Evolutionary conservation across 345 rosid species (phyloP), one percentile per base, ranked within the genome.

Genomic region (Heritiera littoralis): DNA sequence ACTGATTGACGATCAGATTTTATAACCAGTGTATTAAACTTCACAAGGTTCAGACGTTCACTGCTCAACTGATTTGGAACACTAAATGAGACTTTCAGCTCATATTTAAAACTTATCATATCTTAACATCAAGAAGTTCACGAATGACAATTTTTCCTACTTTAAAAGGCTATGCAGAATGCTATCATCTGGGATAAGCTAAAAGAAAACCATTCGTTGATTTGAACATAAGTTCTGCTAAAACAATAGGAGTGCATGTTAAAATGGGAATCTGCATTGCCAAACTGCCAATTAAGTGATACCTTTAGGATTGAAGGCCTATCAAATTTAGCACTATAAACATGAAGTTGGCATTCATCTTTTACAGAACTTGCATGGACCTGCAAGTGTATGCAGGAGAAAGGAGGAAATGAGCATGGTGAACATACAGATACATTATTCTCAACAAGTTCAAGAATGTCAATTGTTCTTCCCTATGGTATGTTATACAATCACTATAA

Each of bases 251-350:
- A n/a, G 38, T n/a, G 55, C 55, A 46, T 11, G 1, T 20, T 9
- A 17, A n/a, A 41, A 43, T 11, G 23, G 6, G 72, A 76, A 48
- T 30, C 46, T 3, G 4, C 60, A 32, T 1, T 8, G 56, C 61
- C 45, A 51, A 71, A 30, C 40, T 23, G 60, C 13, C n/a, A 72
- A 69, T 28, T 69, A 79, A 63, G 72, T 0, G 59, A 63, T 80
- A 85, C 87, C 90, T 83, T 83, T 13, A 81, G 82, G 80, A 79
- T 83, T 18, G 87, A 84, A 46, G 87, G 75, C 43, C 86, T 89
- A 82, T 87, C 86, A 74, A 77, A 75, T 77, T 84, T 84, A 32
- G 83, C 65, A 82, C 83, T 81, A 76, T 70, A 78, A 68, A 64
- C 69, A 56, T 66, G 73, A 46, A 74, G 79, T 17, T 51, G 79